phyloP scores from a whole-genome alignment of 257 asterid species.

The Solanum chiquidenum region DNA sequence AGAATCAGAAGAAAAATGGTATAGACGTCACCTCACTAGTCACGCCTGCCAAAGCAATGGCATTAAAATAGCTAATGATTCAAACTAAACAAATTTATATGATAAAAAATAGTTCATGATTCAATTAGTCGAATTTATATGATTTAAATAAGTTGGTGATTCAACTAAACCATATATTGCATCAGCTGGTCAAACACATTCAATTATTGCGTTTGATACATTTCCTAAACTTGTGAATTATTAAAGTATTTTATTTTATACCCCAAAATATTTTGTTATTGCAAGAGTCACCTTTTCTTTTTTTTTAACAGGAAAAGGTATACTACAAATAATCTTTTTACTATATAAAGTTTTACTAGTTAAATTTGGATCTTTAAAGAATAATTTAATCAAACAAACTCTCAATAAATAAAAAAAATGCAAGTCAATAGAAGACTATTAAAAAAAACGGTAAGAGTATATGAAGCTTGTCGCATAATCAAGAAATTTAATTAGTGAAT shows the following conservation, averaged over 20 bases:
- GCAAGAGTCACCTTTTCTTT: neutral
- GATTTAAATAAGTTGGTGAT: neutral
- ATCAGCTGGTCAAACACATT: neutral
- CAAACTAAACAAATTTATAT: neutral
- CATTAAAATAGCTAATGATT: neutral
- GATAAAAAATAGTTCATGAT: neutral
- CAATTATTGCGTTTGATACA: neutral
- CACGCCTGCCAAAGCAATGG: no score
- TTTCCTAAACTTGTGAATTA: neutral
- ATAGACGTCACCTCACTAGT: neutral
- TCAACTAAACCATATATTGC: neutral
- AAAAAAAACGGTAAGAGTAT: accelerated
- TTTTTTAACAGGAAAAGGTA: no score
- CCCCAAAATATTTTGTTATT: neutral
- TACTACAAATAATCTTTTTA: no score
- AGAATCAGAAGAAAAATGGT: no score
- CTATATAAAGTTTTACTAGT: no score
- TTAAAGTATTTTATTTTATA: no score
- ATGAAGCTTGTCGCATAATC: no score
- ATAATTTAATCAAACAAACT: no score
- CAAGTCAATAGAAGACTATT: no score
- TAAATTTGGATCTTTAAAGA: no score
- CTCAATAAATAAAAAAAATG: no score
- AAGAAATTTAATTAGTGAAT: no score
- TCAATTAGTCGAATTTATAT: neutral